Percentiles rank a stretch among this genome's conserved stretches.
Conservation (phyloP, 371 early-diverging fungal genomes). For the Actinomucor elegans region DNA sequence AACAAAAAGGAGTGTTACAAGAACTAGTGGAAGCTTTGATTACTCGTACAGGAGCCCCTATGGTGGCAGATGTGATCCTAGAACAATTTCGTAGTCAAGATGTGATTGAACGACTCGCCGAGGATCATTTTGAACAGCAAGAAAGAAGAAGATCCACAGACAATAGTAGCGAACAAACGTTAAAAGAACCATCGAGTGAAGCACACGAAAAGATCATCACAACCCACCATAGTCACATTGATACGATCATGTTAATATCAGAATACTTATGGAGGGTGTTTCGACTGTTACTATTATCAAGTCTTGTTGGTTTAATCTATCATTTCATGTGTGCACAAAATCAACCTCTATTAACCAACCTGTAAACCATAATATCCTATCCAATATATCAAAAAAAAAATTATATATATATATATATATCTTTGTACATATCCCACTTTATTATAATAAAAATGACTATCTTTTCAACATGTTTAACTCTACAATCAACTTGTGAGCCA, state of each 20-base stretch:
- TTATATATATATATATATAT: neutral
- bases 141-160: slow-evolving; percentile 4
- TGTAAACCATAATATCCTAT: too few species aligned
- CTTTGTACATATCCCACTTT: neutral
- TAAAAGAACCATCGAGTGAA: slow-evolving; percentile 16
- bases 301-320: slow-evolving; percentile 33
- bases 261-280: slow-evolving; percentile 38
- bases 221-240: neutral
- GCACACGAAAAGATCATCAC: neutral
- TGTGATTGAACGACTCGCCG: slow-evolving; percentile 39
- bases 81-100: slow-evolving; percentile 40
- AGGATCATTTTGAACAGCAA: slow-evolving; percentile 21
- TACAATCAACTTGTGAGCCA: neutral
- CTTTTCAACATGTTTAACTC: neutral
- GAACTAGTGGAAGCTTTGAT: slow-evolving; percentile 36
- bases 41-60: slow-evolving; percentile 32
- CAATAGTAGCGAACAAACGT: neutral
- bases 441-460: neutral
- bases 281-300: slow-evolving; percentile 23
- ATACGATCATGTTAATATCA: slow-evolving; percentile 18
- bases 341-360: neutral
- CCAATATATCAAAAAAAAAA: neutral
- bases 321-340: slow-evolving; percentile 28
- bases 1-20: slow-evolving; percentile 33
- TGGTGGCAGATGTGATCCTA: slow-evolving; percentile 27